Base-by-base conservation (phyloP, 75 land plant species). In the Sequoiadendron giganteum region DNA sequence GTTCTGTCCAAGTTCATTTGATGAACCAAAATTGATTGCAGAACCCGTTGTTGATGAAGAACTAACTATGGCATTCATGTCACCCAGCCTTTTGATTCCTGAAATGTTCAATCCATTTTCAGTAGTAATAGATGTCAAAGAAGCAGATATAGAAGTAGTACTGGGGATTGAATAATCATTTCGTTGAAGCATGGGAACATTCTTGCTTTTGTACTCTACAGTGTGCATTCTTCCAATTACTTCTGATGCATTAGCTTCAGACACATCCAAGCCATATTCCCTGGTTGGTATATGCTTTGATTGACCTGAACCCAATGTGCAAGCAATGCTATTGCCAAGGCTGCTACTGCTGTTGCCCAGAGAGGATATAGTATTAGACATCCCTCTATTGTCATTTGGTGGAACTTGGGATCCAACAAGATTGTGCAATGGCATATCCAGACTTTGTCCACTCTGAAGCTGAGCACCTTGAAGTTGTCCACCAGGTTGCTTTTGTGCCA, bases 361-460 rank as follows among this genome's bases (percentile, higher is more conserved):
- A n/a, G 84, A 79, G 19, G 83, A 25, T 19, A 88, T 48, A 16
- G 89, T 75, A 88, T 86, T 86, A 75, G 91, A 47, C 88, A 88
- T 16, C 83, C 85, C 56, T 56, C 73, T 87, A 32, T 87, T 65
- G 19, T 36, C 88, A 52, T 45, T 55, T 45, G 13, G 88, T 10
- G 80, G 21, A 45, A 25, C 70, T 30, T 40, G 48, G 25, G 38
- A 2, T 8, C 80, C 86, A 36, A 93, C 91, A 58, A 93, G 88
- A 72, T 92, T 89, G 34, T 93, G 90, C 39, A 93, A 93, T 86
- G 92, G 93, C 56, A 93, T 91, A 86, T 88, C 92, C 43, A 90
- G 86, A 56, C 85, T 58, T 40, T 86, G 83, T 65, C 83, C 73
- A 8, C 93, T 73, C 52, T 90, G 91, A 25, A 88, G 65, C 2